A percentile compares a stretch with the other conserved stretches of the same genome.
These are phyloP conservation scores for Aspergillus hiratsukae DNA, from an alignment of 2,329 filamentous ascomycete species.

Conservation along the genomic window DNA sequence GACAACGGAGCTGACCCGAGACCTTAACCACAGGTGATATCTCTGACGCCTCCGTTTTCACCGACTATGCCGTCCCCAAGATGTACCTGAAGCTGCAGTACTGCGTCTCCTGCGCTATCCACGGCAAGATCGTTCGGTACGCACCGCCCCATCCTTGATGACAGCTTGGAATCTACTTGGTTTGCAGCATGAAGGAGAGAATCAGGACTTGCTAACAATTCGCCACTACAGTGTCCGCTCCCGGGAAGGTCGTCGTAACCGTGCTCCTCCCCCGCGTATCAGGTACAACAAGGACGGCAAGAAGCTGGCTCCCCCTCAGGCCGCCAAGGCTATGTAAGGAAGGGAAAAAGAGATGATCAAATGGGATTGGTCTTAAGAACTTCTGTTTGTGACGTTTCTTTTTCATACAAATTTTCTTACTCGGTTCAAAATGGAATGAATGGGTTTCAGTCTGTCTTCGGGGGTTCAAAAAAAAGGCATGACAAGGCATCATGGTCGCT, in stretches of 20 bases:
- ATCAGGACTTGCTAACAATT: constrained; percentile 12
- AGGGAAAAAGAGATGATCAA: constrained; percentile 31
- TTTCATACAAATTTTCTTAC: constrained; percentile 28
- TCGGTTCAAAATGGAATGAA: constrained; percentile 22
- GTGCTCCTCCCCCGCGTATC: constrained; percentile 93
- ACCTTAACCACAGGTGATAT: constrained; percentile 76
- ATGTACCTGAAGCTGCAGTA: constrained; percentile 99
- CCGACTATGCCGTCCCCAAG: constrained; percentile 99
- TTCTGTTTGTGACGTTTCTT: constrained; percentile 33
- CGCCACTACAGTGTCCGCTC: constrained; percentile 76
- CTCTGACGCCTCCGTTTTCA: constrained; percentile 98
- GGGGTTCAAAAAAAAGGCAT: constrained; percentile 3
- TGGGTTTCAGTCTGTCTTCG: constrained; percentile 19
- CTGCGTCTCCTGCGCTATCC: constrained; percentile 99
- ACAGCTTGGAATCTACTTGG: not conserved
- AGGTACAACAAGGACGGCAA: constrained; percentile 99
- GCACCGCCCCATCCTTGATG: constrained; percentile 37
- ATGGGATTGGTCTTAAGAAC: constrained; percentile 34
- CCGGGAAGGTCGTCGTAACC: constrained; percentile 94
- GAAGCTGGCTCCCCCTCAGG: constrained; percentile 91
- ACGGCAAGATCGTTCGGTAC: constrained; percentile 99
- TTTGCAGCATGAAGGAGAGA: not conserved
- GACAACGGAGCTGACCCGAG: constrained; percentile 7
- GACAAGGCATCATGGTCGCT: constrained; percentile 4
- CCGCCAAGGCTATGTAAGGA: constrained; percentile 57